Conservation (phyloP, 2,329 filamentous ascomycete genomes). For the Anisogramma anomala region DNA sequence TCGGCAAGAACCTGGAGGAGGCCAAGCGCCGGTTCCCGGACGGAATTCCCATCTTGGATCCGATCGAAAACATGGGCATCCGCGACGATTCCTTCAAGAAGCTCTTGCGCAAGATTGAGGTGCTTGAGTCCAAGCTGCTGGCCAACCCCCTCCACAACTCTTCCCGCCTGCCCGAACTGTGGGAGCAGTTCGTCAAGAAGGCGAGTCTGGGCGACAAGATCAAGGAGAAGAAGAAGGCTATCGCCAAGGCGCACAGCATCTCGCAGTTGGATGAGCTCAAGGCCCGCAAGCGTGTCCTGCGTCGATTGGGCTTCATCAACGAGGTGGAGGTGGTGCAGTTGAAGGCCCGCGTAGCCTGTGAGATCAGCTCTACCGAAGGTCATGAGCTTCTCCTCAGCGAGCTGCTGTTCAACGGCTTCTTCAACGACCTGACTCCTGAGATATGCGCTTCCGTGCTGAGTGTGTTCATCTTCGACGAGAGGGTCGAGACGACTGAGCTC, state of each 20-base stretch:
- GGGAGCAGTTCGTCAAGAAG: constrained; percentile 78
- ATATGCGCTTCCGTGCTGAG: constrained; percentile 76
- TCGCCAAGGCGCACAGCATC: constrained; percentile 72
- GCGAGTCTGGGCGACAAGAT: constrained; percentile 65
- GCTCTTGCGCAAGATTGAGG: constrained; percentile 88
- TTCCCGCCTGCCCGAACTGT: constrained; percentile 69
- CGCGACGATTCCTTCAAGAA: constrained; percentile 88
- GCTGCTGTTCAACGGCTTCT: constrained; percentile 92
- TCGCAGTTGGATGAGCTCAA: constrained; percentile 94
- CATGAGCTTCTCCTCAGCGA: constrained; percentile 91
- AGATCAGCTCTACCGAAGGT: constrained; percentile 83
- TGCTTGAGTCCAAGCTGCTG: constrained; percentile 80
- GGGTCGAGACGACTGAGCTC: constrained; percentile 65
- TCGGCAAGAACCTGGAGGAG: constrained; percentile 63
- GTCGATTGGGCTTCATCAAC: constrained; percentile 90
- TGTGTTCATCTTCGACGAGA: constrained; percentile 97
- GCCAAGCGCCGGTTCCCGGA: constrained; percentile 83
- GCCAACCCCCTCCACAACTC: constrained; percentile 88
- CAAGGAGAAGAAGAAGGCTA: constrained; percentile 79
- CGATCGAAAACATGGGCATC: constrained; percentile 93
- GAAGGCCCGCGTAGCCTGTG: constrained; percentile 93
- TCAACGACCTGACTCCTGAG: constrained; percentile 88
- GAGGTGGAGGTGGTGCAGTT: constrained; percentile 91
- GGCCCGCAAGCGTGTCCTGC: constrained; percentile 85
- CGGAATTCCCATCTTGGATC: constrained; percentile 78